phyloP scores from a whole-genome alignment of 768 basidiomycete genomes.

The Lentinula lateritia region DNA sequence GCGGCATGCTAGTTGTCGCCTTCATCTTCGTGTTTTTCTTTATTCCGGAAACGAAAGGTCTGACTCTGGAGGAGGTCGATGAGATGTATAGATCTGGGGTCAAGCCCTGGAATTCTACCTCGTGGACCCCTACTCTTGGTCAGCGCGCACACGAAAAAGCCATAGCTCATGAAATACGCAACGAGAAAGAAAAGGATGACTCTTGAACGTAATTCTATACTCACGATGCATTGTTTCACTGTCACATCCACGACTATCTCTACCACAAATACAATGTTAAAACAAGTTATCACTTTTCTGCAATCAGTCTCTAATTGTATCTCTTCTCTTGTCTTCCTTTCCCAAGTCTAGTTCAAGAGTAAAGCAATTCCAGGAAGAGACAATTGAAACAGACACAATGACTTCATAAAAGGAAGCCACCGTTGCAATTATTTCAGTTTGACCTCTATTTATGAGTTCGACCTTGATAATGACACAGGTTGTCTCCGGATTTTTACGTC shows the following conservation, averaged over 20 bases:
- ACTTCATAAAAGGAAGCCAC: no score
- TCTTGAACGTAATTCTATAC: not conserved
- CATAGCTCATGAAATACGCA: not conserved
- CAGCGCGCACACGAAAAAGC: slow-evolving; percentile 33
- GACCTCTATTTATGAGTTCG: not conserved
- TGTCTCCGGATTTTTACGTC: not conserved
- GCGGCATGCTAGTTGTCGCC: slow-evolving; percentile 65
- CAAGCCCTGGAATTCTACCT: slow-evolving; percentile 58
- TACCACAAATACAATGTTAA: no score
- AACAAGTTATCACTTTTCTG: no score
- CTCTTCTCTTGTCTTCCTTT: no score
- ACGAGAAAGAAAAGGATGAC: not conserved
- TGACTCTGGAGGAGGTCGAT: slow-evolving; percentile 74
- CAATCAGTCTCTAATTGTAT: no score
- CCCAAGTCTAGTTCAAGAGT: no score
- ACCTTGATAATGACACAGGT: not conserved
- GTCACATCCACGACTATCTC: not conserved
- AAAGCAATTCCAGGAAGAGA: no score
- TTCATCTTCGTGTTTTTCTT: slow-evolving; percentile 69
- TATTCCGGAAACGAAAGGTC: slow-evolving; percentile 79
- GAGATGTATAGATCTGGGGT: slow-evolving; percentile 67
- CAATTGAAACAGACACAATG: no score
- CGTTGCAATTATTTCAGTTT: no score
- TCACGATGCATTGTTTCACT: not conserved
- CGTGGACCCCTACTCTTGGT: slow-evolving; percentile 49